These are phyloP conservation scores for Trichopus zeylanicus DNA, from an alignment of 116 monocot genomes.

Conservation along the genomic window DNA sequence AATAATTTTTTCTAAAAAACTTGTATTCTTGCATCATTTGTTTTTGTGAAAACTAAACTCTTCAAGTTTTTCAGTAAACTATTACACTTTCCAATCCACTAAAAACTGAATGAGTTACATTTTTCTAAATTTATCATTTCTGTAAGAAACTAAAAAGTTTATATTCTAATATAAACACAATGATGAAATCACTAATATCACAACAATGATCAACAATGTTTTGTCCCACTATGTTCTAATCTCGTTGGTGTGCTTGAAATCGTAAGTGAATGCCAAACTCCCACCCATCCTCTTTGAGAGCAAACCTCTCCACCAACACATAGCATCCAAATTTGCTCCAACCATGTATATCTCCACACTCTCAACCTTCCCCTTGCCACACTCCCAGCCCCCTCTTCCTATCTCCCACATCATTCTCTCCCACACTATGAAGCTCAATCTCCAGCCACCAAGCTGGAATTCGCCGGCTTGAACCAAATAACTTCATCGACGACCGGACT, in stretches of 20 bases:
- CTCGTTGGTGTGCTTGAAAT: slow-evolving; percentile 23
- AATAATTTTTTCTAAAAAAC: too few relatives aligned
- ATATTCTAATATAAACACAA: too few relatives aligned
- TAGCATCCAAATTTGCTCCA: slow-evolving; percentile 19
- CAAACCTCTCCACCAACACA: slow-evolving; percentile 38
- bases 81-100: too few relatives aligned
- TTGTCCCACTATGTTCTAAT: slow-evolving; percentile 15
- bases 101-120: too few relatives aligned
- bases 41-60: too few relatives aligned
- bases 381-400: slow-evolving; percentile 20
- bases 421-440: slow-evolving; percentile 27
- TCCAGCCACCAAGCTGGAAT: slow-evolving; percentile 4
- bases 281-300: slow-evolving; percentile 26
- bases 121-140: too few relatives aligned
- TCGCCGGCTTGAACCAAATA: slow-evolving; percentile 25
- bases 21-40: too few relatives aligned
- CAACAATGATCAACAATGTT: too few relatives aligned
- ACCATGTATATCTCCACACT: slow-evolving; percentile 8
- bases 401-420: slow-evolving; percentile 42
- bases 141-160: too few relatives aligned
- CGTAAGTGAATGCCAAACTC: slow-evolving; percentile 22
- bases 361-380: slow-evolving; percentile 7
- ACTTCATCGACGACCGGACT: slow-evolving; percentile 12
- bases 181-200: too few relatives aligned
- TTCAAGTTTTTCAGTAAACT: too few relatives aligned